phyloP scores from a whole-genome alignment of 2,329 filamentous ascomycete species.

The Curvularia eragrostidis region DNA sequence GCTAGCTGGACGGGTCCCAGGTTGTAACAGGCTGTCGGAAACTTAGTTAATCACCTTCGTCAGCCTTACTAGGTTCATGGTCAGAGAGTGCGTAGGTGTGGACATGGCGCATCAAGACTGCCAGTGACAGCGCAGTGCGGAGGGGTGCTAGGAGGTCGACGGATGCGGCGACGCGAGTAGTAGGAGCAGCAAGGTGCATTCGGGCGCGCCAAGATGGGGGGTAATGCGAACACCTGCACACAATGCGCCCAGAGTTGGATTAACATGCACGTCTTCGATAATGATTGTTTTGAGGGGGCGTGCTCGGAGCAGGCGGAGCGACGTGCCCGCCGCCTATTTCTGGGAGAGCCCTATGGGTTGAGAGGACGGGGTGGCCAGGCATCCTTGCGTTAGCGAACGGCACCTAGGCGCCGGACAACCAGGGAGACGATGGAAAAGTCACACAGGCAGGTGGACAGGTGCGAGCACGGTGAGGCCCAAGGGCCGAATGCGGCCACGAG shows the following conservation, averaged over 20 bases:
- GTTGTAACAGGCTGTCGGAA: constrained; percentile 1
- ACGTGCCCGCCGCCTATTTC: constrained; percentile 37
- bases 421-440: not conserved
- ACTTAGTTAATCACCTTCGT: constrained; percentile 12
- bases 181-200: not conserved
- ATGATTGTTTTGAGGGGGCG: constrained; percentile 12
- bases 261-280: constrained; percentile 41
- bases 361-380: constrained; percentile 12
- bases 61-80: not conserved
- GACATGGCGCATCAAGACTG: not conserved
- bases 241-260: constrained; percentile 6
- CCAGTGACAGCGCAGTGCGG: not conserved
- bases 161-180: constrained; percentile 4
- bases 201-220: constrained; percentile 6
- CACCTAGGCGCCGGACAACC: not conserved
- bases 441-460: not conserved
- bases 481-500: constrained; percentile 4
- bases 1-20: constrained; percentile 4
- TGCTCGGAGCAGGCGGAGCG: constrained; percentile 29
- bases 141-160: constrained; percentile 16
- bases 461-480: constrained; percentile 11
- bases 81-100: not conserved
- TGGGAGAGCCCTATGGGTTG: constrained; percentile 16
- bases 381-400: constrained; percentile 18
- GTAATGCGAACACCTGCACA: constrained; percentile 13